These are phyloP conservation scores for Nevesoporus exiguus DNA, from an alignment of 768 basidiomycete genomes.

Conservation along the genomic window DNA sequence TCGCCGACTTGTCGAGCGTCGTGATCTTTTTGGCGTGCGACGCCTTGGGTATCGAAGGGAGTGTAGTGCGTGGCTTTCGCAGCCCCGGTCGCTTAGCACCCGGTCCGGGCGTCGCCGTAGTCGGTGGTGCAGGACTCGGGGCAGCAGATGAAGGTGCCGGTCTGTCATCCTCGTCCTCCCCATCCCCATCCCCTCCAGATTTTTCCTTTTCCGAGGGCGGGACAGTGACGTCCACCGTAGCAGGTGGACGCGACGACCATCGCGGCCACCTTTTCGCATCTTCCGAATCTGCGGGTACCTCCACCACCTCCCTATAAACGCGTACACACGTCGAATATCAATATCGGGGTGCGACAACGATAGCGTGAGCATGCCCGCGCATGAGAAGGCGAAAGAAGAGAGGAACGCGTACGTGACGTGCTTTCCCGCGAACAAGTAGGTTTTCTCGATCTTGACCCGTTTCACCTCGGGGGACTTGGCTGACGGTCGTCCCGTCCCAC, in stretches of 20 bases:
- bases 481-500: too few relatives aligned
- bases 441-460: slow-evolving; percentile 65
- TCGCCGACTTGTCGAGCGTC: slow-evolving; percentile 80
- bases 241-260: slow-evolving; percentile 31
- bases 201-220: not conserved
- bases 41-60: slow-evolving; percentile 51
- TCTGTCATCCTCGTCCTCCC: not conserved
- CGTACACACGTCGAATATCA: not conserved
- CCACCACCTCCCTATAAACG: slow-evolving; percentile 58
- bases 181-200: not conserved
- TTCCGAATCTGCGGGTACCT: slow-evolving; percentile 67
- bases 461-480: slow-evolving; percentile 27
- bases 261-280: slow-evolving; percentile 77
- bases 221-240: not conserved
- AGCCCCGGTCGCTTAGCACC: slow-evolving; percentile 52
- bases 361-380: not conserved
- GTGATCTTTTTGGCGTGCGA: slow-evolving; percentile 72
- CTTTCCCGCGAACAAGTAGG: slow-evolving; percentile 74
- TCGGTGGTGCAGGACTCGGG: not conserved
- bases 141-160: not conserved
- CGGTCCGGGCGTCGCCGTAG: not conserved
- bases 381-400: not conserved
- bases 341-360: not conserved
- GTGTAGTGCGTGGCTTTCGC: slow-evolving; percentile 58
- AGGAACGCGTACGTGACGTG: slow-evolving; percentile 55